Base-by-base conservation (phyloP, 306 rosid species). In the Gynostemma pentaphyllum region DNA sequence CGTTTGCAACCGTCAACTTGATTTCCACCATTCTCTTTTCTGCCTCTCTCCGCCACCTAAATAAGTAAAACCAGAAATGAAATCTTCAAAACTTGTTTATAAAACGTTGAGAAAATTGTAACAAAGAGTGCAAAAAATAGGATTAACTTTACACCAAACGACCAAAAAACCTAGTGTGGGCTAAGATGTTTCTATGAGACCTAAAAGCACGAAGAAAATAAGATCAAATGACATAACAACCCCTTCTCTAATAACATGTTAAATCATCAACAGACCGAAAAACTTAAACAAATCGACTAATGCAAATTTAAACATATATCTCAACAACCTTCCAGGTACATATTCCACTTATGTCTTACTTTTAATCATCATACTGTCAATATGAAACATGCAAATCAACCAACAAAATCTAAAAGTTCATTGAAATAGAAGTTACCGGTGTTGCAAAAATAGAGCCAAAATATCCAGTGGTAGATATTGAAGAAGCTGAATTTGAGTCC, bases 381-480 rank as follows among this genome's bases (percentile, higher is more conserved):
- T 44, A 36, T 37, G 65, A 59, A 37, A 59, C 32, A 37, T 37
- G 65, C 44, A 29, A 64, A 64, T 9, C 68, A 66, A 47, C 16
- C 28, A 19, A 45, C 21, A 66, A 48, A 50, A 37, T n/a, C 56
- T 48, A 32, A 46, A 47, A 66, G 28, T 37, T 7, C 26, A 10
- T 5, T 19, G 24, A 57, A 67, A 30, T 4, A 68, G n/a, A 64
- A 73, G 62, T 83, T n/a, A 90, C 97, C 82, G 87, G 77, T 9
- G 83, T 87, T 10, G 91, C 87, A 48, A 90, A 90, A 75, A 90
- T 78, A 62, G 94, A 76, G 66, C 76, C 78, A 68, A 90, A 83
- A 39, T 83, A 32, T 36, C 82, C 79, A 68, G 76, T 32, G 1
- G 71, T 28, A 26, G 90, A 73, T 15, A 82, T 28, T 36, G 95